phyloP scores from a whole-genome alignment of 129 eudicot species.

The Mikania micrantha region DNA sequence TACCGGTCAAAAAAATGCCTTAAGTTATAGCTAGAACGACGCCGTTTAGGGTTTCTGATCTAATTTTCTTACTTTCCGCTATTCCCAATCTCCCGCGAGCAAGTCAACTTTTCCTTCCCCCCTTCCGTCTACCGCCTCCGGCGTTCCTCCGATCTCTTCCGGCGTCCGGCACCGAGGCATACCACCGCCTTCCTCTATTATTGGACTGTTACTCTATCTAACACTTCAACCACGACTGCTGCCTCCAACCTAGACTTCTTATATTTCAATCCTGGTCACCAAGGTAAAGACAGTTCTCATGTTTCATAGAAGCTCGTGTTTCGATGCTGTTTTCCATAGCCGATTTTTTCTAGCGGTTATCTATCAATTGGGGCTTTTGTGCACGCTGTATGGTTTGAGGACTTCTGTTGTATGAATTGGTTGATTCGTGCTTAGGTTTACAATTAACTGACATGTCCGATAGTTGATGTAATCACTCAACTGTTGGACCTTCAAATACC shows the following conservation, averaged over 20 bases:
- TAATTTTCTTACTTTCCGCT: too few relatives aligned
- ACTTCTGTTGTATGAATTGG: not conserved
- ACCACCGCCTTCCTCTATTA: not conserved
- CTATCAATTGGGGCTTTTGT: constrained; percentile 6
- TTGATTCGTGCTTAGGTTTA: not conserved
- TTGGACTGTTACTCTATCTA: not conserved
- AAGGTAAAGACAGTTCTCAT: not conserved
- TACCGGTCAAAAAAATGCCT: too few relatives aligned
- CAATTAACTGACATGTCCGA: not conserved
- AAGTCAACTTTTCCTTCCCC: not conserved
- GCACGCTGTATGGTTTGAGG: not conserved
- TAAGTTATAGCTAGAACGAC: too few relatives aligned
- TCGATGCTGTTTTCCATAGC: not conserved
- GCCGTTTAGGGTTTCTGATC: too few relatives aligned
- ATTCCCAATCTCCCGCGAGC: not conserved
- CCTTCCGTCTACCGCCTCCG: too few relatives aligned
- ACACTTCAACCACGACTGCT: not conserved
- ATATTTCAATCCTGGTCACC: not conserved
- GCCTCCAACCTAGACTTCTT: not conserved
- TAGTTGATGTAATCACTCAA: constrained; percentile 14
- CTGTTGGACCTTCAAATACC: not conserved
- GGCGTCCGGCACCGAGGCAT: constrained; percentile 1
- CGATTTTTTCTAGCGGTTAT: not conserved
- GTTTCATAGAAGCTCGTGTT: not conserved
- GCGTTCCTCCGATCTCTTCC: too few relatives aligned